A percentile compares a stretch with the other conserved stretches of the same genome.
Conservation (phyloP, 805 yeast genomes). For the Metschnikowia continentalis region DNA sequence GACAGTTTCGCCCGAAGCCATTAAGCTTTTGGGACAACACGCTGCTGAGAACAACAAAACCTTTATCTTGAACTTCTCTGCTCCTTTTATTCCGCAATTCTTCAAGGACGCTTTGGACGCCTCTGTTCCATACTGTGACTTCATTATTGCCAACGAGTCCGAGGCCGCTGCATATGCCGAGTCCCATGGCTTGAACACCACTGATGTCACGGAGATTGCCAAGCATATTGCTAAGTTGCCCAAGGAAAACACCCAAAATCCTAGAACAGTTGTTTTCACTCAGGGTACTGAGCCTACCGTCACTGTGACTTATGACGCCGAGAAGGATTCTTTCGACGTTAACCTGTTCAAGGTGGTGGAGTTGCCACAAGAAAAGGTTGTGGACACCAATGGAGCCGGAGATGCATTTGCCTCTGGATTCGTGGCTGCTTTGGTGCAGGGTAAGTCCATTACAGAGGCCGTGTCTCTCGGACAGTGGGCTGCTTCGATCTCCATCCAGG, state of each 20-base stretch:
- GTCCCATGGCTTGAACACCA: slow-evolving; percentile 61
- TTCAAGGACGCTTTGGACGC: slow-evolving; percentile 87
- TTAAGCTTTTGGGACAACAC: slow-evolving; percentile 82
- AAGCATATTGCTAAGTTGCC: slow-evolving; percentile 75
- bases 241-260: slow-evolving; percentile 61
- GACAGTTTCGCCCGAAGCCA: slow-evolving; percentile 96
- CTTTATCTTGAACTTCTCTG: slow-evolving; percentile 83
- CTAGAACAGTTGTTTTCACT: slow-evolving; percentile 88
- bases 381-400: slow-evolving; percentile 98
- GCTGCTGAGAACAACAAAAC: slow-evolving; percentile 79
- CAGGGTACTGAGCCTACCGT: slow-evolving; percentile 93
- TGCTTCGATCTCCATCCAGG: slow-evolving; percentile 87
- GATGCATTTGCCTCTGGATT: slow-evolving; percentile 98
- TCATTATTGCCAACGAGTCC: slow-evolving; percentile 90
- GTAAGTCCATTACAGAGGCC: slow-evolving; percentile 54
- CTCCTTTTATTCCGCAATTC: slow-evolving; percentile 94
- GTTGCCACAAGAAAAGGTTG: slow-evolving; percentile 61
- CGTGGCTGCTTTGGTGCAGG: slow-evolving; percentile 80
- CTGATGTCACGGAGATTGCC: slow-evolving; percentile 74
- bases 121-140: slow-evolving; percentile 82
- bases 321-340: slow-evolving; percentile 43
- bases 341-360: slow-evolving; percentile 65
- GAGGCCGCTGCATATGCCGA: slow-evolving; percentile 95
- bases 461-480: slow-evolving; percentile 95
- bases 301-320: slow-evolving; percentile 55